Evolutionary conservation across 768 basidiomycete genomes (phyloP).

Genomic region (Leccinum subtestaceum): DNA sequence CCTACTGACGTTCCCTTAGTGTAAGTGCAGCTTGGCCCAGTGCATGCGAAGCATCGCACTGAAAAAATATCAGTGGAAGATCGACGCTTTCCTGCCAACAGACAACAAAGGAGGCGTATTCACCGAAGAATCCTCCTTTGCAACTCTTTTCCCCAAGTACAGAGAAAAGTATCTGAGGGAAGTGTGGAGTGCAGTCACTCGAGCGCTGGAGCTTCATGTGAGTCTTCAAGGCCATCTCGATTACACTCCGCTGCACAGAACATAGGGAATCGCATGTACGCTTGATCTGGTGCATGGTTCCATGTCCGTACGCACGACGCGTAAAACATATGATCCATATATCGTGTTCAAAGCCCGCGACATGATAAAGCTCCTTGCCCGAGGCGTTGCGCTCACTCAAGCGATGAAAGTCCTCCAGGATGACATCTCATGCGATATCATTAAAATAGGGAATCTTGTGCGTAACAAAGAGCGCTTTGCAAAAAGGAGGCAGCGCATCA

Average conservation of each 20-base stretch:
- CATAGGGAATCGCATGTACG: constrained; percentile 82
- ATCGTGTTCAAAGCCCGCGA: constrained; percentile 95
- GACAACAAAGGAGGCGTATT: constrained; percentile 86
- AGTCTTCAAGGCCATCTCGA: constrained; percentile 21
- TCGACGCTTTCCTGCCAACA: constrained; percentile 68
- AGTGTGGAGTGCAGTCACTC: constrained; percentile 89
- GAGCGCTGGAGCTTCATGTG: constrained; percentile 78
- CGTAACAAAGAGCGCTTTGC: constrained; percentile 97
- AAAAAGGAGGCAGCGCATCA: constrained; percentile 92
- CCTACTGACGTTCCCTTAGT: constrained; percentile 29
- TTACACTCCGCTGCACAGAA: constrained; percentile 1
- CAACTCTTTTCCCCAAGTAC: constrained; percentile 97
- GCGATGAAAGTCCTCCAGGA: constrained; percentile 91
- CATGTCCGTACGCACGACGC: constrained; percentile 95
- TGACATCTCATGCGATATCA: constrained; percentile 89
- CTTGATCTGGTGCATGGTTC: constrained; percentile 95
- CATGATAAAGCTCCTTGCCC: constrained; percentile 90
- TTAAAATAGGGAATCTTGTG: constrained; percentile 93
- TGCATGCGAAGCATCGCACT: constrained; percentile 3
- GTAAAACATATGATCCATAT: constrained; percentile 97
- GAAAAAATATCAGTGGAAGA: constrained; percentile 66
- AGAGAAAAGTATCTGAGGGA: constrained; percentile 95
- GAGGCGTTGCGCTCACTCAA: constrained; percentile 83
- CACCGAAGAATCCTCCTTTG: constrained; percentile 95
- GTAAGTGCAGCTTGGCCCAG: constrained; percentile 34